phyloP scores from a whole-genome alignment of 139 green algal species.

The Edaphochlamys debaryana region DNA sequence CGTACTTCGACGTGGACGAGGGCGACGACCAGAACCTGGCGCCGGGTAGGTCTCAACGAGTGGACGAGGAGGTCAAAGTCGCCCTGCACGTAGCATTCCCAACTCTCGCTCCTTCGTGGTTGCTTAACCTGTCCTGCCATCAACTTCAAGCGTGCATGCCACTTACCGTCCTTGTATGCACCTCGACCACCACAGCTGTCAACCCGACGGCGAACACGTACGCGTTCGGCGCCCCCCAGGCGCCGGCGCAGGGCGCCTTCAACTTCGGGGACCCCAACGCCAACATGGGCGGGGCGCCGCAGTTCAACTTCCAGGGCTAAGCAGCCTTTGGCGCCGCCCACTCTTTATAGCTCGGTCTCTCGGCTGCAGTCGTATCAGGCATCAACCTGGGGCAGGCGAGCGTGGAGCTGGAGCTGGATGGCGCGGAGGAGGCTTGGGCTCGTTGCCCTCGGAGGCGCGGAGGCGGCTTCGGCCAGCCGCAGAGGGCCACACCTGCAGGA shows the following conservation, averaged over 20 bases:
- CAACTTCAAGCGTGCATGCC: no score
- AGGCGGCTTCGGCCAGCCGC: no score
- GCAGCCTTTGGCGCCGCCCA: background rate
- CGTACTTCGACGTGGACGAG: conserved; percentile 97
- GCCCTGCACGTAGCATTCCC: conserved; percentile 4
- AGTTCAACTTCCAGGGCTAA: conserved; percentile 43
- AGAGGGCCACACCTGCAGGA: no score
- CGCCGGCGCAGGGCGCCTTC: conserved; percentile 33
- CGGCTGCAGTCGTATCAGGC: no score
- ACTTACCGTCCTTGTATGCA: background rate
- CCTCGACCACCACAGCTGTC: background rate
- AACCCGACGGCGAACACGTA: conserved; percentile 8
- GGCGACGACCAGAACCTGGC: conserved; percentile 96
- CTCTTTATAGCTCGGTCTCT: no score
- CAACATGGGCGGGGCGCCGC: background rate
- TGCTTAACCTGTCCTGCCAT: background rate
- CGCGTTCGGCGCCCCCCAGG: conserved; percentile 6
- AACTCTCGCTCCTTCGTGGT: background rate
- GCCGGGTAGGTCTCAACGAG: conserved; percentile 62
- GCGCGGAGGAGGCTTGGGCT: no score
- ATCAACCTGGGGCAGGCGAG: no score
- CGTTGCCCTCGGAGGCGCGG: no score
- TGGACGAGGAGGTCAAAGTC: background rate
- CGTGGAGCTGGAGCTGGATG: no score
- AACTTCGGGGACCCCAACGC: conserved; percentile 40